Base-by-base conservation (phyloP, 2,329 filamentous ascomycete genomes). In the Sporothrix humicola region DNA sequence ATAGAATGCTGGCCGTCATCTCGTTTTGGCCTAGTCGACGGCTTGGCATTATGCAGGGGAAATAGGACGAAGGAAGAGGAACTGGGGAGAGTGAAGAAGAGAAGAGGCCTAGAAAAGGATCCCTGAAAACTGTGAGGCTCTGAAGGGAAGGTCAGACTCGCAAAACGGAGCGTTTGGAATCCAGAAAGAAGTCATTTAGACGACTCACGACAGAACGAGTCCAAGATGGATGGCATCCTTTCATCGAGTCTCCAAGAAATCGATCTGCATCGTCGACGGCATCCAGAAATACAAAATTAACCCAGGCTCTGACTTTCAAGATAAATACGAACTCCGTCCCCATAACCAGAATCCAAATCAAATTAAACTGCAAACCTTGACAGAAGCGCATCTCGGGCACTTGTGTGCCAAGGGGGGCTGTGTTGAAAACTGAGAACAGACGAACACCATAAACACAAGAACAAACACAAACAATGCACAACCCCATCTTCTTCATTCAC, bases 1-100 rank as follows among this genome's bases (percentile, higher is more conserved):
- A 69, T 70, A 46, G n/a, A 56, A 5, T 20, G 20, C 7, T 42
- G 26, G 42, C 50, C n/a, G 50, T 26, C 61, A 26, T 44, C 63
- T 50, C 50, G 20, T 12, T 54, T 17, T 23, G 54, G 69, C 31
- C 48, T 71, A 61, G 69, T n/a, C 3, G 6, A 20, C 7, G 26
- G 13, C 69, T 71, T 71, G 69, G 69, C 69, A 61, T 61, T 50
- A 71, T 71, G 54, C 69, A 71, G 69, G 69, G 54, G 54, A 61
- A 61, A 71, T 59, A 59, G 13, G 68, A 23, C 50, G 26, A 69
- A 3, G 44, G 26, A 46, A 68, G 20, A n/a, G n/a, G n/a, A n/a
- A 26, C 23, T 26, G 23, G 23, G 23, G 23, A 26, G 23, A 3
- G 23, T 1, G 23, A 48, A 63, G 6, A 26, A 26, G 12, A 10